Percentiles rank a stretch among this genome's conserved stretches.
Conservation (phyloP, 2,329 filamentous ascomycete species). For the Colletotrichum cordylinicola region DNA sequence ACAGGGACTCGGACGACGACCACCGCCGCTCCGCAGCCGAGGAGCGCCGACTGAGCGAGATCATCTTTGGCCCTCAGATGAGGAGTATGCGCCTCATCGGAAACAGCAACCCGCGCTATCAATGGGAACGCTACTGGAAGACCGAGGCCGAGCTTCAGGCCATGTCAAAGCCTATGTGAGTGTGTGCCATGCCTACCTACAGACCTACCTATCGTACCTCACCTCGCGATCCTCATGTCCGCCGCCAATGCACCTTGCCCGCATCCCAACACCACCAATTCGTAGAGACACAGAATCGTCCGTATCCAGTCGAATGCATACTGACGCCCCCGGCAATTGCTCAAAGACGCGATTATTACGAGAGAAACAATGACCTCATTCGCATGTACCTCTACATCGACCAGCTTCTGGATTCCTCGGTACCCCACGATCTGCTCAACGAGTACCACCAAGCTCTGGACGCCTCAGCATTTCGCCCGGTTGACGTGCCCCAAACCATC, state of each 20-base stretch:
- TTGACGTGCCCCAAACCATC: conserved; percentile 76
- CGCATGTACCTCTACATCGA: conserved; percentile 96
- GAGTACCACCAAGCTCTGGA: conserved; percentile 76
- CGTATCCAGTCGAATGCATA: background rate
- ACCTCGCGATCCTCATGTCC: background rate
- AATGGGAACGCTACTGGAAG: conserved; percentile 88
- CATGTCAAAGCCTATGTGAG: conserved; percentile 75
- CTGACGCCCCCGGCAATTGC: background rate
- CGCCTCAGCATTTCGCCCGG: conserved; percentile 55
- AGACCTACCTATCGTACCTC: background rate
- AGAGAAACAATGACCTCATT: conserved; percentile 86
- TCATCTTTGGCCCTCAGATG: conserved; percentile 74
- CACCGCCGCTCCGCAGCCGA: conserved; percentile 53
- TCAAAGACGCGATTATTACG: conserved; percentile 78
- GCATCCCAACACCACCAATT: background rate
- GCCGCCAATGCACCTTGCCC: background rate
- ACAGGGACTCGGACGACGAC: conserved; percentile 40
- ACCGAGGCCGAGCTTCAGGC: conserved; percentile 73
- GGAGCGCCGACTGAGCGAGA: conserved; percentile 63
- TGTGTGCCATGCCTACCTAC: conserved; percentile 1
- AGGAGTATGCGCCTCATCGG: conserved; percentile 88
- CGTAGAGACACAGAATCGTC: background rate
- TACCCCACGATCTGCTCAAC: conserved; percentile 90
- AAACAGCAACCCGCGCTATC: conserved; percentile 83
- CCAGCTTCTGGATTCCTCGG: conserved; percentile 84